Evolutionary conservation across 75 land plant species (phyloP), one percentile per base, ranked within the genome.

Genomic region (Pinus tabuliformis): DNA sequence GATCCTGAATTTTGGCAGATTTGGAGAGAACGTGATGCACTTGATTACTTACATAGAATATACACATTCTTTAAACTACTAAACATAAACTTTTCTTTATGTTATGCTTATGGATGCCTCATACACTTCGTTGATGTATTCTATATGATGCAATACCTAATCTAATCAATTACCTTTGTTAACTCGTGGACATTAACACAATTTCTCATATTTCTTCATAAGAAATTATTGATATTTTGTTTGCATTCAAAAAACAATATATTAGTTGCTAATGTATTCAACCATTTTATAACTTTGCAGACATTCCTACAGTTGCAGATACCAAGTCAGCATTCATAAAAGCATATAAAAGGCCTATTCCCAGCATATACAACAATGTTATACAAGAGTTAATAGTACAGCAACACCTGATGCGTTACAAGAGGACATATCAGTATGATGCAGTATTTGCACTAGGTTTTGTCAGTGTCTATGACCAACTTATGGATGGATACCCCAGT

Each of bases 401-500:
- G 72, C 99, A 97, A 65, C 99, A 97, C 84, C 79, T 97, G 78
- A 87, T 95, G 93, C 86, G 94, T 36, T 95, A 95, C 89, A 97
- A 92, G 76, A 75, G 57, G 66, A 85, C 95, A n/a, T 97, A 95
- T 62, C 78, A 78, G 11, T 97, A 97, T 79, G 99, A 97, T 80
- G 76, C 95, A 61, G 92, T 97, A 39, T 97, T 97, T 82, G 99
- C 98, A 17, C 91, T 97, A 59, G 99, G 99, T 16, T 97, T 97
- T 81, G 98, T 97, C 9, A 95, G 98, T 59, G 94, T 97, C 0
- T 97, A 88, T 77, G 98, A 97, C 74, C 99, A 92, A 75, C 91
- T 97, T 66, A 95, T 97, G 99, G 99, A 97, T 54, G 99, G 99
- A 6, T 97, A 97, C 76, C 99, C 99, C 5, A 91, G 81, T 66